Evolutionary conservation across 345 rosid species (phyloP), one percentile per base, ranked within the genome.

Genomic region (Boechera divaricarpa): DNA sequence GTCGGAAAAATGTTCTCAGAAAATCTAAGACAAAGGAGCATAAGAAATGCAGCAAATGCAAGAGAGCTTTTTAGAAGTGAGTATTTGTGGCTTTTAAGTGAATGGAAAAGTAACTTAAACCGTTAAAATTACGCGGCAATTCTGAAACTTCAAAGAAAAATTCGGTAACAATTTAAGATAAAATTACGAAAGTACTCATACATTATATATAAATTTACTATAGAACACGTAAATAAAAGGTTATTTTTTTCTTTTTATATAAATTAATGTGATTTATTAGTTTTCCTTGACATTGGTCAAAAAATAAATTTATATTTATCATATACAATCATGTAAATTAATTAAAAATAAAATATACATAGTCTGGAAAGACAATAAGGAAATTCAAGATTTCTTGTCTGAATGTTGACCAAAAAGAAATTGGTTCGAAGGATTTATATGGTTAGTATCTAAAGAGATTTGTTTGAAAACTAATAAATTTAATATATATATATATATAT

Each of bases 21-120:
- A 72, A 45, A 60, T 72, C 59, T 16, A 51, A 72, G 49, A 35
- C 26, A 3, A 48, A n/a, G 47, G 68, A 60, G 68, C 48, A 16
- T 60, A 38, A 1, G 35, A 51, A 10, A 55, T 39, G 73, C 10
- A 54, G 24, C 35, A 60, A 72, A 61, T 45, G 45, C 56, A 45
- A 10, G 42, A 33, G 28, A 26, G 59, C 26, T 45, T 13, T 47
- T 15, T 15, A 47, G 21, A 15, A 6, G 8, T 47, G 51, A 47
- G 51, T 15, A 6, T 6, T 15, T 15, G 9, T 0, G 8, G 51
- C 4, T 47, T 47, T 47, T 47, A 42, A 11, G 18, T 48, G 24
- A 7, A 48, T n/a, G 10, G 10, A 6, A n/a, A n/a, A 0, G 8
- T 6, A 47, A 2, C 51, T 15, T 15, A 47, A n/a, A 47, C 51